Evolutionary conservation across 257 asterid genomes (phyloP), one percentile per base, ranked within the genome.

Genomic region (Solanum paucissectum): DNA sequence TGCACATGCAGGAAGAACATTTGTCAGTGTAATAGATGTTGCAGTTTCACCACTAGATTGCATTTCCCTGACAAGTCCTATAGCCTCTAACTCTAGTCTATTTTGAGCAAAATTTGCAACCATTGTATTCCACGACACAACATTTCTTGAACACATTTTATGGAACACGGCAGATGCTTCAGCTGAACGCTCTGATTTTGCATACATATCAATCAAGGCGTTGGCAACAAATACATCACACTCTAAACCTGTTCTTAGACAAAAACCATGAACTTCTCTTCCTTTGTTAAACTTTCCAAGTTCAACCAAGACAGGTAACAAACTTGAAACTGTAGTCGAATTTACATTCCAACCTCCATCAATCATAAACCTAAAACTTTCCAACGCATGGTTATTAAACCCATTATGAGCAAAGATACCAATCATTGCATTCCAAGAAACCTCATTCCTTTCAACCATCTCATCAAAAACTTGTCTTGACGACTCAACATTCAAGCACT

Each of bases 51-150:
- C 93, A 38, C 89, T 87, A 84, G 87, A 88, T 90, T 93, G 98
- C 98, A 94, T 94, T 83, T 92, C 89, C 86, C 92, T 89, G 23
- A 95, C 88, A 37, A 92, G 92, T 38, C 88, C 74, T 72, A 92
- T 25, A 21, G 98, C 95, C 21, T 93, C 94, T 55, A 72, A 75
- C 83, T 94, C 94, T 5, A 69, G 90, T 83, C 91, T 89, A 55
- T 94, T 94, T 86, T 93, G 96, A 73, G 98, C 93, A 87, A 88
- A 92, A 91, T 92, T 93, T 62, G 95, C 95, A 7, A 94, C 86
- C 94, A 95, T 92, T 49, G 96, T 91, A 88, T 95, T 95, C 98
- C 96, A 95, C 0, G 98, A 94, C 8, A 95, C 94, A 18, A 92
- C 91, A 90, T 94, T 95, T 86, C 87, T 89, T 23, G 29, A 32